These are phyloP conservation scores for Nicotiana knightiana DNA, from an alignment of 257 asterid species.

Conservation along the genomic window DNA sequence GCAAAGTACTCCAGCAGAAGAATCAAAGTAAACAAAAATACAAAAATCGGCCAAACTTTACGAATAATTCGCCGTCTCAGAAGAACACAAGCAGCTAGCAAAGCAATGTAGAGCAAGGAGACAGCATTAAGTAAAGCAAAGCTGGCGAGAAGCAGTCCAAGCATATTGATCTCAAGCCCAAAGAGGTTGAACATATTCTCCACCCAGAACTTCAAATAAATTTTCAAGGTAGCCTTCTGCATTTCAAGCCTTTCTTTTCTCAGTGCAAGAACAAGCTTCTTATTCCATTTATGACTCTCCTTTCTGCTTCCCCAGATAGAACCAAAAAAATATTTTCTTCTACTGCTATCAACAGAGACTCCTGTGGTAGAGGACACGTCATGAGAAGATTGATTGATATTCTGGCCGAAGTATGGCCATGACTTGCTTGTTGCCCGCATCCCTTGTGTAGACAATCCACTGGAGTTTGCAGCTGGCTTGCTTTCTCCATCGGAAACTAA, in stretches of 20 bases:
- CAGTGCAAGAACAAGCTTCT: conserved; percentile 54
- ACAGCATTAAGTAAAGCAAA: conserved; percentile 82
- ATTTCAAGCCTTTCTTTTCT: conserved; percentile 86
- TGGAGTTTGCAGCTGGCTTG: conserved; percentile 32
- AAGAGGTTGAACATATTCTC: conserved; percentile 95
- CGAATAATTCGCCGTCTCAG: conserved; percentile 67
- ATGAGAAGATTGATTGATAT: conserved; percentile 33
- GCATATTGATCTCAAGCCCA: conserved; percentile 98
- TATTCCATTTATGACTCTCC: conserved; percentile 89
- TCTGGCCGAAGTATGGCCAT: conserved; percentile 44
- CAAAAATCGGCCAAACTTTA: conserved; percentile 80
- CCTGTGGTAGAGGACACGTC: conserved; percentile 31
- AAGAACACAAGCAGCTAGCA: conserved; percentile 83
- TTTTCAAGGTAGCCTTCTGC: conserved; percentile 78
- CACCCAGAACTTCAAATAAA: conserved; percentile 88
- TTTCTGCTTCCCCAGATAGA: conserved; percentile 82
- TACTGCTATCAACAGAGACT: conserved; percentile 25
- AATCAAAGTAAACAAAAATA: conserved; percentile 62
- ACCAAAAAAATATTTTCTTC: conserved; percentile 50
- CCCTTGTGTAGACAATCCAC: conserved; percentile 36
- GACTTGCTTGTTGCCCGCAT: conserved; percentile 39
- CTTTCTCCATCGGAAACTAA: conserved; percentile 41
- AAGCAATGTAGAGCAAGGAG: conserved; percentile 71
- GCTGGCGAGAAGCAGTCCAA: conserved; percentile 79
- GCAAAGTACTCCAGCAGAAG: conserved; percentile 76